Percentiles rank a stretch among this genome's conserved stretches.
Conservation (phyloP, 2,329 filamentous ascomycete species). For the Diaporthe capsici region DNA sequence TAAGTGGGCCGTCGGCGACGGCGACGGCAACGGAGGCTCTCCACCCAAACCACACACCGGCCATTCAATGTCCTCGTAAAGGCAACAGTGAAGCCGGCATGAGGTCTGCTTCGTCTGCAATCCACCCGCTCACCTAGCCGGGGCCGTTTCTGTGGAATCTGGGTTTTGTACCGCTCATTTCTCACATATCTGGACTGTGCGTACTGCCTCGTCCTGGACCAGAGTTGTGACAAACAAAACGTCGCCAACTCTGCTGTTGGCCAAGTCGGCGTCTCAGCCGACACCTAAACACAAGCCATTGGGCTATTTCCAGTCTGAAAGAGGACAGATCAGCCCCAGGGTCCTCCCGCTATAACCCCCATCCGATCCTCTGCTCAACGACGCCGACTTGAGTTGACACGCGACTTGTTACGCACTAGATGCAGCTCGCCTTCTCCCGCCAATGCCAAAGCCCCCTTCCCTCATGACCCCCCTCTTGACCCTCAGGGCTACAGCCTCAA, state of each 20-base stretch:
- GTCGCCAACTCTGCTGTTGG: conserved; percentile 15
- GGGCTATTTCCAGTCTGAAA: not conserved
- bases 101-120: not conserved
- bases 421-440: conserved; percentile 29
- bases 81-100: not conserved
- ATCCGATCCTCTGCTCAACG: conserved; percentile 33
- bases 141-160: too few relatives aligned
- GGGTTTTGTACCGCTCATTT: not conserved
- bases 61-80: not conserved
- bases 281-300: conserved; percentile 20
- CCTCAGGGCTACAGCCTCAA: conserved; percentile 15
- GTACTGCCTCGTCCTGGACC: not conserved
- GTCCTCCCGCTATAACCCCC: conserved; percentile 12
- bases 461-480: conserved; percentile 6
- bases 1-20: conserved; percentile 17
- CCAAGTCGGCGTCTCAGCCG: conserved; percentile 13
- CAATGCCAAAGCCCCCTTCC: conserved; percentile 26
- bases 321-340: conserved; percentile 29
- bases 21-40: not conserved
- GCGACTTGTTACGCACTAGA: conserved; percentile 35
- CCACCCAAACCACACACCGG: not conserved
- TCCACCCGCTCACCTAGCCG: not conserved
- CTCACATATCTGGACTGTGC: conserved; percentile 1
- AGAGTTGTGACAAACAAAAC: conserved; percentile 1
- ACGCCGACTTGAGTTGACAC: conserved; percentile 31